Evolutionary conservation across 305 asterid species (phyloP).

Genomic region (Fraxinus xanthoxyloides): DNA sequence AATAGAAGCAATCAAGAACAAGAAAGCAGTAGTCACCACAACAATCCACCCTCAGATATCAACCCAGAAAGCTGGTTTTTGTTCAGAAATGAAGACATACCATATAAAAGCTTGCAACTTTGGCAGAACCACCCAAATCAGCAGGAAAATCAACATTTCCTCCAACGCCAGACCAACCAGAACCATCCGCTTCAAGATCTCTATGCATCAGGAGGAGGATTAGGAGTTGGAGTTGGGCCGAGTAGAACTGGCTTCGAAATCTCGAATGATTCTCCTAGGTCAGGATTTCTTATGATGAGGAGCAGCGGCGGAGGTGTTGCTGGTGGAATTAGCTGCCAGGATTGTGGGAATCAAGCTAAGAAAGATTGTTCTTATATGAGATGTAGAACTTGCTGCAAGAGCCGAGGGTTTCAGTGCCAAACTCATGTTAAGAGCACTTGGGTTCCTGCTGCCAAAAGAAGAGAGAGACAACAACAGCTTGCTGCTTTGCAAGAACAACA

Average conservation of each 20-base stretch:
- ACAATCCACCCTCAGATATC: constrained; percentile 37
- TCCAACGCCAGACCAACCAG: constrained; percentile 26
- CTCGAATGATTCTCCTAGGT: constrained; percentile 45
- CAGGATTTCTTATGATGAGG: constrained; percentile 60
- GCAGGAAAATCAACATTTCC: constrained; percentile 21
- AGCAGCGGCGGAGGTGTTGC: constrained; percentile 39
- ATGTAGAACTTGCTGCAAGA: constrained; percentile 77
- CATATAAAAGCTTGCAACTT: constrained; percentile 66
- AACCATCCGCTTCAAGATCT: constrained; percentile 54
- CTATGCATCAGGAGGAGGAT: constrained; percentile 57
- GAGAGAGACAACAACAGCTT: constrained; percentile 69
- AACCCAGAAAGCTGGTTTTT: constrained; percentile 81
- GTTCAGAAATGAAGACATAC: constrained; percentile 50
- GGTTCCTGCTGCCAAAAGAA: constrained; percentile 83
- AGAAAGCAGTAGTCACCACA: constrained; percentile 31
- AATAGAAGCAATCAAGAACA: constrained; percentile 31
- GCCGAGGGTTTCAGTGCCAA: constrained; percentile 67
- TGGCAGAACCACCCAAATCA: constrained; percentile 52
- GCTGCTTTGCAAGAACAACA: constrained; percentile 39
- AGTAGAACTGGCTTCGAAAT: constrained; percentile 40
- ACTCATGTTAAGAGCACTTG: constrained; percentile 81
- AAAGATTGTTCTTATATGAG: constrained; percentile 74
- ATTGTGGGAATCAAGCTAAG: constrained; percentile 80
- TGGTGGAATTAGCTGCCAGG: constrained; percentile 81
- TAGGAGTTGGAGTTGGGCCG: constrained; percentile 40